phyloP scores from a whole-genome alignment of 306 rosid species.

The Glycyrrhiza uralensis region DNA sequence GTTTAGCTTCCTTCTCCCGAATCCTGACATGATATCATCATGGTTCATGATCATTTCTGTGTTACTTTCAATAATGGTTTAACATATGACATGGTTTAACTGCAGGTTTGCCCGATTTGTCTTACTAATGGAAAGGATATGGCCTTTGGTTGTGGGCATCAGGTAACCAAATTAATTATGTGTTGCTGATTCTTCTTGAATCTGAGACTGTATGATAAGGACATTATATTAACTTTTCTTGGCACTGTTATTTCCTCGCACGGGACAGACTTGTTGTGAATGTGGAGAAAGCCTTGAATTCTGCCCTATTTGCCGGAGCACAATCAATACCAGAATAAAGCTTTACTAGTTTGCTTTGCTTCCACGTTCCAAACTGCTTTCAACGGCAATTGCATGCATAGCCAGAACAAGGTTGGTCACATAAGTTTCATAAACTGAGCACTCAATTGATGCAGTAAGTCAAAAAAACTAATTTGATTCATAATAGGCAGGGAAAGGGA shows the following conservation, averaged over 20 bases:
- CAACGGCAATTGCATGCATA: conserved; percentile 3
- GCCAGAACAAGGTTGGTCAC: conserved; percentile 5
- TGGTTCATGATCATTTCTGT: not conserved
- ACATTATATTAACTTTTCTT: not conserved
- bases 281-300: conserved; percentile 66
- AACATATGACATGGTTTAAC: conserved; percentile 7
- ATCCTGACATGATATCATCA: not conserved
- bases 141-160: conserved; percentile 95
- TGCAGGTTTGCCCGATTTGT: conserved; percentile 82
- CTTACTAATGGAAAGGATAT: conserved; percentile 60
- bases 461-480: not conserved
- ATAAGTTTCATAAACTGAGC: not conserved
- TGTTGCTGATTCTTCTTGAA: conserved; percentile 11
- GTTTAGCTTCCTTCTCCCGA: not conserved
- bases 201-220: not conserved
- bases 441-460: not conserved
- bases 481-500: not conserved
- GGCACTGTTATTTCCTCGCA: not conserved
- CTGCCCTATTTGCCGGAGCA: conserved; percentile 80
- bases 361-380: not conserved
- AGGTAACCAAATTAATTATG: conserved; percentile 45
- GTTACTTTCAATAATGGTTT: not conserved
- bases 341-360: conserved; percentile 46
- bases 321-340: conserved; percentile 61
- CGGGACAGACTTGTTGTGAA: conserved; percentile 70